These are phyloP conservation scores for Paragyromitra xinjiangensis DNA, from an alignment of 495 filamentous ascomycete species.

Conservation along the genomic window DNA sequence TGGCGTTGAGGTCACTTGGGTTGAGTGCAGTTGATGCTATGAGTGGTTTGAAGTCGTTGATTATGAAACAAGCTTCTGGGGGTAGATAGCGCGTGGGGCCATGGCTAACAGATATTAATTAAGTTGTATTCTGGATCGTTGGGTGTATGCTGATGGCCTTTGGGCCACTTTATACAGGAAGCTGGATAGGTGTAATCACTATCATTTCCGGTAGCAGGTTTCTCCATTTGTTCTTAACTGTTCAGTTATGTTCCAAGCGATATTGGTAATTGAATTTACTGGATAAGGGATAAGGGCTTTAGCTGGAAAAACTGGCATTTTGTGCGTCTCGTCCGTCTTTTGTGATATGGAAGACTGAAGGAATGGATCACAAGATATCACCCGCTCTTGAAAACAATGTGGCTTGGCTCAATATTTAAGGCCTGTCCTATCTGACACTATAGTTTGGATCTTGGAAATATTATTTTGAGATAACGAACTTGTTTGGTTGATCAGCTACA, in stretches of 20 bases:
- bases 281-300: background rate
- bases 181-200: background rate
- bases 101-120: background rate
- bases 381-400: background rate
- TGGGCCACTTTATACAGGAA: background rate
- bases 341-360: background rate
- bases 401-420: background rate
- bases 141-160: background rate
- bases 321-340: background rate
- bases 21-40: conserved; percentile 79
- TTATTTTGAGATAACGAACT: no score
- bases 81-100: conserved; percentile 26
- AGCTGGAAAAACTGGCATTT: background rate
- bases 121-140: background rate
- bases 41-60: conserved; percentile 77
- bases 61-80: conserved; percentile 91
- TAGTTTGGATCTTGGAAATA: no score
- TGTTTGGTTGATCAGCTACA: no score
- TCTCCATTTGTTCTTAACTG: background rate
- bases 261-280: background rate
- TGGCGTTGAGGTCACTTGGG: conserved; percentile 75
- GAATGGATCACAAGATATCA: background rate
- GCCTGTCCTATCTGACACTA: no score
- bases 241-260: background rate
- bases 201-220: background rate